Evolutionary conservation across 257 asterid species (phyloP).

Genomic region (Pogostemon cablin): DNA sequence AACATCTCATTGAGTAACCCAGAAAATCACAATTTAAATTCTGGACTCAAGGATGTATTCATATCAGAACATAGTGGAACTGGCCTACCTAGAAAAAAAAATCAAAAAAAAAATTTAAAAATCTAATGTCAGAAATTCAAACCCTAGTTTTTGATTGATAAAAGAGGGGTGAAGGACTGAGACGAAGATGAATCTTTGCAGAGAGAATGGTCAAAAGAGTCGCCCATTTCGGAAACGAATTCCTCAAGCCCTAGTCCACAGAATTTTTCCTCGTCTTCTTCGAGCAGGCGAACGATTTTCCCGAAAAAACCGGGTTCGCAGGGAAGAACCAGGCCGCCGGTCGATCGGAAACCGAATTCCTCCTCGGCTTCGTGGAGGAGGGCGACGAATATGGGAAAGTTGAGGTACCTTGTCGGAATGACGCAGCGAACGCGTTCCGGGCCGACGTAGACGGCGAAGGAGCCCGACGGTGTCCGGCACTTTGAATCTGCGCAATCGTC

Average conservation of each 20-base stretch:
- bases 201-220: slow-evolving; percentile 33
- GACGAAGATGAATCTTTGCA: slow-evolving; percentile 51
- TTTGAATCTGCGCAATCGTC: slow-evolving; percentile 33
- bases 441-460: slow-evolving; percentile 63
- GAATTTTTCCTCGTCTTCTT: slow-evolving; percentile 52
- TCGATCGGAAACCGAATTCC: slow-evolving; percentile 62
- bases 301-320: slow-evolving; percentile 52
- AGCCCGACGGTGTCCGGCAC: slow-evolving; percentile 55
- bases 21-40: slow-evolving; percentile 32
- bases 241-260: slow-evolving; percentile 48
- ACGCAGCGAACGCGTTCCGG: slow-evolving; percentile 52
- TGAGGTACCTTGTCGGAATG: slow-evolving; percentile 67
- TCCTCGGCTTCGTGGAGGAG: slow-evolving; percentile 63
- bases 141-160: slow-evolving; percentile 49
- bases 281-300: slow-evolving; percentile 43
- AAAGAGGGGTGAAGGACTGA: slow-evolving; percentile 45
- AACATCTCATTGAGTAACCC: slow-evolving; percentile 44
- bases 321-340: slow-evolving; percentile 64
- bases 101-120: background rate
- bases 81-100: slow-evolving; percentile 8
- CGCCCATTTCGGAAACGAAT: slow-evolving; percentile 45
- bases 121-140: slow-evolving; percentile 30
- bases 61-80: background rate
- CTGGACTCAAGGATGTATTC: slow-evolving; percentile 46
- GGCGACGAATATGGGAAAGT: slow-evolving; percentile 56